Evolutionary conservation across 371 early-diverging fungal genomes (phyloP).

Genomic region (Syncephalastrum racemosum): DNA sequence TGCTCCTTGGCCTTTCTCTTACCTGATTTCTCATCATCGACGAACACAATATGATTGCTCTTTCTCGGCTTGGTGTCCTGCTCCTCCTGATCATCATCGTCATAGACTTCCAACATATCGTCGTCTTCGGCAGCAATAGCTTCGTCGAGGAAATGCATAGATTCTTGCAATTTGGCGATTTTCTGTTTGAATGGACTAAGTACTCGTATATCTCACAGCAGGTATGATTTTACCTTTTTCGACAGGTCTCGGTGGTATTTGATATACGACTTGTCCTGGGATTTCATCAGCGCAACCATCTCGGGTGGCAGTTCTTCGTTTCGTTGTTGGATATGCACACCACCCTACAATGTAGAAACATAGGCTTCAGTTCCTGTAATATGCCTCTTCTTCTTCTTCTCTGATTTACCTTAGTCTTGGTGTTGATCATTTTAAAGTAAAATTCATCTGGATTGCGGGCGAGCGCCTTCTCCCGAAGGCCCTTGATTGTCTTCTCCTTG

Average conservation of each 20-base stretch:
- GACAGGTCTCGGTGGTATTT: constrained; percentile 79
- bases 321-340: constrained; percentile 79
- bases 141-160: constrained; percentile 64
- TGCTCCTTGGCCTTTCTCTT: not conserved
- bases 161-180: constrained; percentile 69
- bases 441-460: constrained; percentile 96
- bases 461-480: constrained; percentile 83
- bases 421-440: constrained; percentile 94
- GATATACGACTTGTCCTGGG: constrained; percentile 91
- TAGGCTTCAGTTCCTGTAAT: too few relatives aligned
- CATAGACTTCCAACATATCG: constrained; percentile 42
- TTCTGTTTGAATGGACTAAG: constrained; percentile 43
- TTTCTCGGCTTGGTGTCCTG: constrained; percentile 31
- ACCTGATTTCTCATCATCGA: constrained; percentile 79
- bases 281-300: constrained; percentile 80
- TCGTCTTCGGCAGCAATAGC: constrained; percentile 43
- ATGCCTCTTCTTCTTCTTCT: not conserved
- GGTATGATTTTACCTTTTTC: constrained; percentile 50
- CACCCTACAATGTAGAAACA: constrained; percentile 44
- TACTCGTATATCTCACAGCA: not conserved
- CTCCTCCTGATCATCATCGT: constrained; percentile 42
- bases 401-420: constrained; percentile 62
- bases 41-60: constrained; percentile 87
- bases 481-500: constrained; percentile 83
- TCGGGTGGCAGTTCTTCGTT: constrained; percentile 75